These are phyloP conservation scores for Taphrina betulina DNA, from an alignment of 1,139 yeast genomes.

Conservation along the genomic window DNA sequence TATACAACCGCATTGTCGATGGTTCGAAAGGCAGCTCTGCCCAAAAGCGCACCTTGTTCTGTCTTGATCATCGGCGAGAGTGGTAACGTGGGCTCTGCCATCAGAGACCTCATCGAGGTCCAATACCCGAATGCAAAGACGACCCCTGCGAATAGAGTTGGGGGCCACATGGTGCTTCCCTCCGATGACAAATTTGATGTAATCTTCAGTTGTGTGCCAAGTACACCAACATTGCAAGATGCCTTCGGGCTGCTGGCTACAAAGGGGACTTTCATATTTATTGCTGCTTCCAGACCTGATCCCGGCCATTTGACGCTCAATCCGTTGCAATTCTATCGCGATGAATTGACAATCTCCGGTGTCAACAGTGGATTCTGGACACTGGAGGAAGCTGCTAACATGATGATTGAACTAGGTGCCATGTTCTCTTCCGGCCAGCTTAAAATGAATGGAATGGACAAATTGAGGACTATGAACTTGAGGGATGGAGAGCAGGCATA, in stretches of 20 bases:
- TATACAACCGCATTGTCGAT: constrained; percentile 14
- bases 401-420: not conserved
- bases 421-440: not conserved
- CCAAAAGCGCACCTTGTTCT: not conserved
- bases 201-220: constrained; percentile 8
- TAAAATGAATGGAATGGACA: not conserved
- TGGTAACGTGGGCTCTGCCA: constrained; percentile 7
- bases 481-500: too few relatives aligned
- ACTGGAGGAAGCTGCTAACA: not conserved
- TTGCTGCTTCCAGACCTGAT: constrained; percentile 2
- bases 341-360: not conserved
- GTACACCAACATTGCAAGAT: not conserved
- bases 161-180: not conserved
- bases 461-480: too few relatives aligned
- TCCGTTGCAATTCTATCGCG: constrained; percentile 9
- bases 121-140: not conserved
- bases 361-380: constrained; percentile 5
- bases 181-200: not conserved
- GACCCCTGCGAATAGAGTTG: not conserved
- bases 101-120: not conserved
- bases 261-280: not conserved
- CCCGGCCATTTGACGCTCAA: not conserved
- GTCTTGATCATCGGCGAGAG: constrained; percentile 11
- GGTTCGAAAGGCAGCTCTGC: constrained; percentile 2
- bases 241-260: not conserved